Conservation (phyloP, 1,284 basidiomycete species). For the Malassezia globosa region DNA sequence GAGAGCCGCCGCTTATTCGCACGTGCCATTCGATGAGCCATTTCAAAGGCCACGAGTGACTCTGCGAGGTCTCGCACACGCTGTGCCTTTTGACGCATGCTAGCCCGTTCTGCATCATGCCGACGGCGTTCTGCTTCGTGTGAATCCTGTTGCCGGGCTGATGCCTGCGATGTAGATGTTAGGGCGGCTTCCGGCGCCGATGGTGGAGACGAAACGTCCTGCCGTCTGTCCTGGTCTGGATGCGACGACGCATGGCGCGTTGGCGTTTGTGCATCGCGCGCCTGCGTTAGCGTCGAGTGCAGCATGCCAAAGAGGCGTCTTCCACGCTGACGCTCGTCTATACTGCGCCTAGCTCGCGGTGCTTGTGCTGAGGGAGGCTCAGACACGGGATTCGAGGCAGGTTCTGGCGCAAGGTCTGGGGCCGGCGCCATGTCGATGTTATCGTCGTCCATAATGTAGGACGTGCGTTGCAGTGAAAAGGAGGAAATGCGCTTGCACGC, state of each 20-base stretch:
- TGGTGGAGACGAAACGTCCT: not conserved
- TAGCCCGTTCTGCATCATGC: constrained; percentile 18
- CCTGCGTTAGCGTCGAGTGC: constrained; percentile 9
- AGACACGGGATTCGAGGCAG: no score
- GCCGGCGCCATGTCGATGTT: no score
- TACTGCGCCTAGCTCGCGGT: not conserved
- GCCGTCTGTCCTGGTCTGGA: not conserved
- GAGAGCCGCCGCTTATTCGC: constrained; percentile 18
- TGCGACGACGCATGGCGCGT: no score
- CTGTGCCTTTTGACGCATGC: constrained; percentile 1
- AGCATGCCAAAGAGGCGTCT: constrained; percentile 14
- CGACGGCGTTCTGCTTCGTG: constrained; percentile 9
- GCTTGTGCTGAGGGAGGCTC: no score
- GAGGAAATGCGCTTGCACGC: no score
- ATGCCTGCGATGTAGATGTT: not conserved
- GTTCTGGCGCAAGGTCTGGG: no score
- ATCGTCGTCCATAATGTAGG: not conserved
- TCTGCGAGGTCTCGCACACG: constrained; percentile 10
- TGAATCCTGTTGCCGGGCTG: not conserved
- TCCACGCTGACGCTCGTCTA: constrained; percentile 10
- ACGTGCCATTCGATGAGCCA: constrained; percentile 13
- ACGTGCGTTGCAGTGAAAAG: no score
- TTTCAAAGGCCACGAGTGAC: constrained; percentile 12
- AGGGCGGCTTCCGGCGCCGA: no score
- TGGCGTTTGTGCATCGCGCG: constrained; percentile 1